Conservation (phyloP, 2,329 filamentous ascomycete species). For the Epichloe sylvatica region DNA sequence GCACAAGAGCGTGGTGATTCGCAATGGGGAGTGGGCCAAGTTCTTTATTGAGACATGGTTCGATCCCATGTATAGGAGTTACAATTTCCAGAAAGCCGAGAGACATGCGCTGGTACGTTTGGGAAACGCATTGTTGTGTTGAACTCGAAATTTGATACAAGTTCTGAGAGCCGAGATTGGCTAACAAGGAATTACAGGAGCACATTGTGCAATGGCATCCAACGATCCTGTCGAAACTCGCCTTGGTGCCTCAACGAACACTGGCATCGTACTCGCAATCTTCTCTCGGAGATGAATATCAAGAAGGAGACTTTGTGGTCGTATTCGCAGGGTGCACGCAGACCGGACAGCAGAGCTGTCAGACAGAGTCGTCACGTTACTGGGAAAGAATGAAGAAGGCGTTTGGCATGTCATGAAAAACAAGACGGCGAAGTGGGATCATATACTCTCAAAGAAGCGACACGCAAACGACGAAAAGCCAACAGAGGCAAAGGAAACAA, state of each 20-base stretch:
- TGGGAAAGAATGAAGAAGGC: slow-evolving; percentile 32
- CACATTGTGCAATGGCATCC: slow-evolving; percentile 94
- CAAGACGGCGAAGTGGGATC: not conserved
- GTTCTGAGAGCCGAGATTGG: not conserved
- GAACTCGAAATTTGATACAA: not conserved
- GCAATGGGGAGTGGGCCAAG: slow-evolving; percentile 77
- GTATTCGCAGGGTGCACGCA: slow-evolving; percentile 62
- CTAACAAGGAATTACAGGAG: slow-evolving; percentile 37
- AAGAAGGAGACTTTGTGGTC: slow-evolving; percentile 73
- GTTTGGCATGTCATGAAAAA: slow-evolving; percentile 15
- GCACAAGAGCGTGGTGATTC: slow-evolving; percentile 63
- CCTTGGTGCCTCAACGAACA: slow-evolving; percentile 71
- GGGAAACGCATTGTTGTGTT: not conserved
- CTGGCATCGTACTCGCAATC: slow-evolving; percentile 63
- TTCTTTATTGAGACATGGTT: slow-evolving; percentile 95
- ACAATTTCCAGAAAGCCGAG: slow-evolving; percentile 95
- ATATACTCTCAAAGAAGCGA: not conserved
- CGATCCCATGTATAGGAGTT: slow-evolving; percentile 81
- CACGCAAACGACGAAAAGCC: not conserved
- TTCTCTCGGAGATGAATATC: slow-evolving; percentile 50
- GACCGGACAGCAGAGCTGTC: slow-evolving; percentile 46
- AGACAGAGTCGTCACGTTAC: slow-evolving; percentile 49
- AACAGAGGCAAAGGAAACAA: not conserved
- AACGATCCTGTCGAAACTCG: slow-evolving; percentile 80
- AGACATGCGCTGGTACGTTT: slow-evolving; percentile 67